Conservation (phyloP, 2,329 filamentous ascomycete genomes). For the Plenodomus biglobosus region DNA sequence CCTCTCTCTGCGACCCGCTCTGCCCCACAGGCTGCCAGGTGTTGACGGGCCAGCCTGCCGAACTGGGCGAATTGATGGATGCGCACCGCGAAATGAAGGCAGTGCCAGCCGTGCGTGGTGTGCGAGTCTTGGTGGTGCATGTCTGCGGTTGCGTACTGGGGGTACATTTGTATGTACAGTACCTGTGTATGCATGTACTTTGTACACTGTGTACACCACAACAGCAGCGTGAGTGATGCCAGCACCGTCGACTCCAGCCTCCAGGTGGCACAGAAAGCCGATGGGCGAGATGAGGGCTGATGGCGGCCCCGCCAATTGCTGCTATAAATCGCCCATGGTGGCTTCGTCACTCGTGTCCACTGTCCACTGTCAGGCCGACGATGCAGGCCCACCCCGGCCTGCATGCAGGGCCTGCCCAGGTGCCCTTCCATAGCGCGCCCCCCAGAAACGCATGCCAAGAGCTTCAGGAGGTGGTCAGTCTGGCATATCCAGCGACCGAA, state of each 20-base stretch:
- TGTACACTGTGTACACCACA: too few species aligned
- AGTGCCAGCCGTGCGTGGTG: too few species aligned
- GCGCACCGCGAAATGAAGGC: conserved; percentile 17
- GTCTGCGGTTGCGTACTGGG: conserved; percentile 4
- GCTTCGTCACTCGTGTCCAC: conserved; percentile 11
- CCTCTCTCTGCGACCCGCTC: conserved; percentile 12
- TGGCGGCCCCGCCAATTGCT: conserved; percentile 4
- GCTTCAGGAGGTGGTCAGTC: conserved; percentile 28
- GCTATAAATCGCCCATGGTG: conserved; percentile 1
- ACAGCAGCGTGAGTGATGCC: too few species aligned
- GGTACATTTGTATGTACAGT: too few species aligned
- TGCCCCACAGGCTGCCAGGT: conserved; percentile 11
- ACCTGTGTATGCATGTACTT: too few species aligned
- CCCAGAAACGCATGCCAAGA: too few species aligned
- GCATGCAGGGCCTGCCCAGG: conserved; percentile 29
- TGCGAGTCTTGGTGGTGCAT: too few species aligned
- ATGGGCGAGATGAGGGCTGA: not conserved
- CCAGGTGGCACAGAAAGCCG: too few species aligned
- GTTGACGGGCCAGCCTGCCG: too few species aligned
- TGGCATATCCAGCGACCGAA: conserved; percentile 17
- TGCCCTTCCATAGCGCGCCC: too few species aligned
- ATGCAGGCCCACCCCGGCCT: conserved; percentile 20
- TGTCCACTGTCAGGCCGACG: too few species aligned
- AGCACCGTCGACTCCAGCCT: too few species aligned
- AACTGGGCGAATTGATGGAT: conserved; percentile 18